Conservation (phyloP, 257 asterid species). For the Solanum chiquidenum region DNA sequence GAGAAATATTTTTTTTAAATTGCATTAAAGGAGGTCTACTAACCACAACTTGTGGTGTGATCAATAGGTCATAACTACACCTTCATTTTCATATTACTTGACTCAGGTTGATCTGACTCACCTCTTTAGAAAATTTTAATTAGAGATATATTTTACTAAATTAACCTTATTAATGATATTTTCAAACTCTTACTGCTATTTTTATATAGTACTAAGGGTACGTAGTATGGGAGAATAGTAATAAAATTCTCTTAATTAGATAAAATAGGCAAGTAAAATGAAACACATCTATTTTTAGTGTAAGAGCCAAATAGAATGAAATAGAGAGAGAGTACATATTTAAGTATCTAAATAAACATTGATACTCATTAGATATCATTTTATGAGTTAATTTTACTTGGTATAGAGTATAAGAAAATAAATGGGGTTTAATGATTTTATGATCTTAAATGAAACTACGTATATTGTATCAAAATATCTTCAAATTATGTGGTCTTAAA, state of each 20-base stretch:
- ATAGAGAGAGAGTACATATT: background rate
- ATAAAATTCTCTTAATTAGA: background rate
- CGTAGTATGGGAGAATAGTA: background rate
- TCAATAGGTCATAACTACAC: background rate
- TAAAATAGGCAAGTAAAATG: background rate
- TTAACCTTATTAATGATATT: background rate
- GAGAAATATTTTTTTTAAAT: background rate
- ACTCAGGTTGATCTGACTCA: background rate
- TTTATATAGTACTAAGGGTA: too few species aligned
- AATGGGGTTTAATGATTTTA: background rate
- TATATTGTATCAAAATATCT: background rate
- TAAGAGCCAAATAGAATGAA: background rate
- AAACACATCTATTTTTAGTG: background rate
- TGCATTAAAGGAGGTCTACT: background rate
- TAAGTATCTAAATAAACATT: background rate
- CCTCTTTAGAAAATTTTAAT: background rate
- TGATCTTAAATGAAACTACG: background rate
- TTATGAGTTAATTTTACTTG: background rate
- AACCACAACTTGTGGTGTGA: background rate
- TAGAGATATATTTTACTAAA: background rate
- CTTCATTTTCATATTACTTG: background rate
- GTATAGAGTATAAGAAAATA: background rate
- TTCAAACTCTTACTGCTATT: background rate
- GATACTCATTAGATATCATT: background rate
- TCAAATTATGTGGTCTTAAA: background rate